Evolutionary conservation across 805 yeast genomes (phyloP).

Genomic region (Candida krabiensis): DNA sequence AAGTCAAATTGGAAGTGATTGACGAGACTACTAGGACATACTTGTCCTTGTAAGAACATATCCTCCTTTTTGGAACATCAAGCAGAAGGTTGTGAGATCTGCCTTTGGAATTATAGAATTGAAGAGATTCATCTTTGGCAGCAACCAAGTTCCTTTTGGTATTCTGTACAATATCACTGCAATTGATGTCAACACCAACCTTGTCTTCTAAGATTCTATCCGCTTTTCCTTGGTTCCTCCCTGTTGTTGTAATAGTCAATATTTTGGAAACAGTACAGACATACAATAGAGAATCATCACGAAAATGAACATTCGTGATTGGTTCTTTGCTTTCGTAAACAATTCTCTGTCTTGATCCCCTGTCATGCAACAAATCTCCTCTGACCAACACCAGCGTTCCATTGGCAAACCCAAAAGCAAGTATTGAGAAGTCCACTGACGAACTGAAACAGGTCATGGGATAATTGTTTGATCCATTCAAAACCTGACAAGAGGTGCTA

Average conservation of each 20-base stretch:
- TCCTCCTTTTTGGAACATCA: slow-evolving; percentile 54
- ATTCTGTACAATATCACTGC: slow-evolving; percentile 39
- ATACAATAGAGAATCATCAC: slow-evolving; percentile 55
- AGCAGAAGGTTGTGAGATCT: slow-evolving; percentile 55
- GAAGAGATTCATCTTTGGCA: slow-evolving; percentile 62
- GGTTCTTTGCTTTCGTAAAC: slow-evolving; percentile 78
- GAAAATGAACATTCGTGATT: slow-evolving; percentile 71
- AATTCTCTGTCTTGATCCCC: slow-evolving; percentile 85
- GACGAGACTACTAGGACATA: slow-evolving; percentile 63
- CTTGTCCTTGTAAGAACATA: slow-evolving; percentile 43
- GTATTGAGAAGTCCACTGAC: slow-evolving; percentile 55
- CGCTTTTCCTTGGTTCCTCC: slow-evolving; percentile 72
- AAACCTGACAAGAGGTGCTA: slow-evolving; percentile 61
- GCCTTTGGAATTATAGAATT: slow-evolving; percentile 58
- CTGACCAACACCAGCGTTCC: slow-evolving; percentile 80
- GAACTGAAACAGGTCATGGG: slow-evolving; percentile 71
- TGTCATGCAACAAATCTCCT: slow-evolving; percentile 84
- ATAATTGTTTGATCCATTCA: slow-evolving; percentile 72
- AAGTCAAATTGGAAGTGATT: slow-evolving; percentile 34
- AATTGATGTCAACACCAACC: slow-evolving; percentile 50
- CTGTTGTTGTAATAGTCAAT: slow-evolving; percentile 71
- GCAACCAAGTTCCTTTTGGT: slow-evolving; percentile 47
- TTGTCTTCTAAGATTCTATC: slow-evolving; percentile 43
- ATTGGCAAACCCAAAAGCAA: slow-evolving; percentile 79
- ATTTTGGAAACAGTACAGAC: slow-evolving; percentile 75